A percentile compares a stretch with the other conserved stretches of the same genome.
Conservation (phyloP, 1,284 basidiomycete species). For the Sparassis latifolia region DNA sequence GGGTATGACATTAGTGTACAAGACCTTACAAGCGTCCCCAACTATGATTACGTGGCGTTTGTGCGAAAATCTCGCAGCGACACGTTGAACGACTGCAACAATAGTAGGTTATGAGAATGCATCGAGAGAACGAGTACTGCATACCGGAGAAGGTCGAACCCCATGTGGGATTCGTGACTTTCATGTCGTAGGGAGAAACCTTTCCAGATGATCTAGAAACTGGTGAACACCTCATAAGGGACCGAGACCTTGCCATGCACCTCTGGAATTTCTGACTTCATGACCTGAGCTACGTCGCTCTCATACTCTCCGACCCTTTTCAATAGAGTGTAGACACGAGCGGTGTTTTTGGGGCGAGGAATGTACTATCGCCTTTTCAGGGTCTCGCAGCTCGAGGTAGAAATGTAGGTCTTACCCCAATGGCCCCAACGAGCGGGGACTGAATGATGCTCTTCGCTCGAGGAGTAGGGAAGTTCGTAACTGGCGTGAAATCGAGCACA, state of each 20-base stretch:
- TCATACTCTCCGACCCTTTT: not conserved
- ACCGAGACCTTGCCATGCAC: too few relatives aligned
- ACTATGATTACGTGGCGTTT: not conserved
- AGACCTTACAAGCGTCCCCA: slow-evolving; percentile 2
- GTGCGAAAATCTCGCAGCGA: slow-evolving; percentile 1
- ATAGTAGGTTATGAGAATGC: too few relatives aligned
- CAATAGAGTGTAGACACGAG: not conserved
- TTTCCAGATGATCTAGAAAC: not conserved
- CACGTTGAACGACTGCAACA: slow-evolving; percentile 1
- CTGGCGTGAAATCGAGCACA: slow-evolving; percentile 4
- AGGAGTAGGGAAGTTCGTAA: slow-evolving; percentile 2
- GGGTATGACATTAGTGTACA: not conserved
- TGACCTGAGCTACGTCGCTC: too few relatives aligned
- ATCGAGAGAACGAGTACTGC: too few relatives aligned
- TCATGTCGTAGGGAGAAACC: slow-evolving; percentile 6
- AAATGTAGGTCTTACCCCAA: not conserved
- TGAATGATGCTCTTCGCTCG: slow-evolving; percentile 1
- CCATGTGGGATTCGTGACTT: slow-evolving; percentile 2
- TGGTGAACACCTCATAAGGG: too few relatives aligned
- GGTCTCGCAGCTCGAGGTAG: too few relatives aligned
- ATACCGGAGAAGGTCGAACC: too few relatives aligned
- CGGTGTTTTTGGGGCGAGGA: not conserved
- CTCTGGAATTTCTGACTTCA: too few relatives aligned
- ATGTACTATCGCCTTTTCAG: not conserved
- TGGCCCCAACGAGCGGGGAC: not conserved